Base-by-base conservation (phyloP, 129 eudicot species). In the Ambrosia trifida region DNA sequence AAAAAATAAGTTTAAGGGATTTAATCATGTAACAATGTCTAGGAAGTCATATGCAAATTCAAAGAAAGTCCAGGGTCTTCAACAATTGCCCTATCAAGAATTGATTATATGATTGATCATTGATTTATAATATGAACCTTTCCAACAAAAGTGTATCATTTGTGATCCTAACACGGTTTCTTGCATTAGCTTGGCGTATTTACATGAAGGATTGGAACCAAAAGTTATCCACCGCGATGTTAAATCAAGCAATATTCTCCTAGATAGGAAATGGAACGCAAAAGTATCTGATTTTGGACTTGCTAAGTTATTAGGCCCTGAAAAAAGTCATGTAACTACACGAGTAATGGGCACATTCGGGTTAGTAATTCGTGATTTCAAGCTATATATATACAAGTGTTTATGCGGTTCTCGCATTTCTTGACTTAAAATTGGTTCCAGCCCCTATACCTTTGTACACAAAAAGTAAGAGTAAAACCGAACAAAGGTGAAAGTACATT, bases 301-400 rank as follows among this genome's bases (percentile, higher is more conserved):
- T 68, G 98, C 97, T 75, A 94, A 89, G 62, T 74, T 94, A 44
- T 78, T 90, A 72, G 98, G 97, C 62, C 56, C 98, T 4, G 98
- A 85, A 64, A 88, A 88, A 74, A 90, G 95, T 83, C 77, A 85
- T 8, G 96, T 89, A 62, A 87, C 96, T 30, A 94, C 98, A 64
- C 77, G 97, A 73, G 98, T 94, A 52, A 90, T 94, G 97, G 98
- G 98, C 64, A 94, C 98, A 40, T 90, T 89, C 12, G 98, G 97
- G 98, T 93, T 80, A 52, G 82, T 63, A 63, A 65, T 36, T 36
- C 28, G 28, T 24, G 28, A 24, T 24, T 24, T 24, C 28, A 24
- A 36, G 43, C 43, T 5, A 4, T 36, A 36, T 36, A 36, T 36
- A 36, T 36, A 36, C 9, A 36, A 36, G 43, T 36, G 43, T 36